Base-by-base conservation (phyloP, 805 yeast species). In the Hanseniaspora occidentalis region DNA sequence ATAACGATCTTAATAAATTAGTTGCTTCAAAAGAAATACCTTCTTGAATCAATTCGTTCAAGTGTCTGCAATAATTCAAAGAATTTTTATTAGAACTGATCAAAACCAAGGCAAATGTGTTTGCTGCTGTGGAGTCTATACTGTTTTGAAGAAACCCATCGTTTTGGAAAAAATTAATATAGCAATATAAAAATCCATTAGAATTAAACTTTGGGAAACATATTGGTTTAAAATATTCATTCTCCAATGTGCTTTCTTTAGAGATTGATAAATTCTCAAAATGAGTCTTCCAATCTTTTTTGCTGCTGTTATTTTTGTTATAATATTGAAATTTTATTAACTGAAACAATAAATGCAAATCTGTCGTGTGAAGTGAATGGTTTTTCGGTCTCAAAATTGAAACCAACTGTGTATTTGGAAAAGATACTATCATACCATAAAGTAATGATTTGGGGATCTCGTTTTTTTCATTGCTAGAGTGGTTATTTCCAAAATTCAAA, bases 181-280 rank as follows among this genome's bases (percentile, higher is more conserved):
- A 84, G 10, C 85, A 77, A 53, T 92, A 83, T 5, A 89, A 60
- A 51, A 88, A 92, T 8, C 98, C 98, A 47, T 77, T 77, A 2
- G 84, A 64, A 53, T 92, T 89, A 64, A 89, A 89, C 49, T 82
- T 76, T 1, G 97, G 95, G 56, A 89, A 67, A 58, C 98, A 89
- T 1, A 89, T 67, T 0, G 98, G 98, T 97, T 97, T 92, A 43
- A 85, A 73, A 52, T 88, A 96, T 48, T n/a, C n/a, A n/a, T n/a
- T n/a, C n/a, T n/a, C n/a, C n/a, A n/a, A n/a, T n/a, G n/a, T n/a
- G n/a, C n/a, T n/a, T n/a, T n/a, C n/a, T n/a, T n/a, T n/a, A n/a
- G n/a, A n/a, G n/a, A n/a, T n/a, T n/a, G n/a, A n/a, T n/a, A n/a
- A n/a, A n/a, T n/a, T n/a, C n/a, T n/a, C n/a, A n/a, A n/a, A n/a